Percentiles rank a stretch among this genome's conserved stretches.
Conservation (phyloP, 495 filamentous ascomycete genomes). For the Xylaria scruposa region DNA sequence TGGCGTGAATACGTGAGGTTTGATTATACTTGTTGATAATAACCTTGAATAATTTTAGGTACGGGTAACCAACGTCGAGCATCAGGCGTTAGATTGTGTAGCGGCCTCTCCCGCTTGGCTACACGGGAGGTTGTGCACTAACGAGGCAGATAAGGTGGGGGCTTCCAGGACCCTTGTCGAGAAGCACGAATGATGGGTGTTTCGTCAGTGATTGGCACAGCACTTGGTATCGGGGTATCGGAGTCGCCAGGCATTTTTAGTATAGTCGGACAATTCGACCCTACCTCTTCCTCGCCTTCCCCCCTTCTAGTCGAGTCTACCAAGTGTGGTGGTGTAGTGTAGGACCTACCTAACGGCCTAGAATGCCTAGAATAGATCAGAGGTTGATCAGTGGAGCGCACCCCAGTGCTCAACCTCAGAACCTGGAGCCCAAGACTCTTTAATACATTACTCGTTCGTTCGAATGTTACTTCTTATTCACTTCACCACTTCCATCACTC, state of each 20-base stretch:
- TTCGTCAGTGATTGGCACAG: background rate
- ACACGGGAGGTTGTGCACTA: background rate
- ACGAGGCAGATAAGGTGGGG: background rate
- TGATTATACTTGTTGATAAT: background rate
- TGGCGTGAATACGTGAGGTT: background rate
- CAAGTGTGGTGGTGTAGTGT: background rate
- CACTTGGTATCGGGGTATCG: background rate
- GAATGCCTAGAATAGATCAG: constrained; percentile 26
- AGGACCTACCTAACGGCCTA: constrained; percentile 13
- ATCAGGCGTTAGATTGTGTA: background rate
- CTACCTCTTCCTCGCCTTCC: background rate
- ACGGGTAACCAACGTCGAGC: background rate
- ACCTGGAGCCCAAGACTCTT: background rate
- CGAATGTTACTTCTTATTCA: background rate
- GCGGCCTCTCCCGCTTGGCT: constrained; percentile 22
- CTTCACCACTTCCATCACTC: background rate
- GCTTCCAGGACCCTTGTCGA: background rate
- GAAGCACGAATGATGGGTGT: background rate
- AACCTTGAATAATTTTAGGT: background rate
- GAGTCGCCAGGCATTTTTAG: background rate
- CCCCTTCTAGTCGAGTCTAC: background rate
- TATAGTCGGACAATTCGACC: constrained; percentile 1
- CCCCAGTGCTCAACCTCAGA: background rate
- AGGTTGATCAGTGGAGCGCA: constrained; percentile 23
- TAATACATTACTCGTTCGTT: background rate